Conservation (phyloP, 192 early-diverging fungal genomes). For the Coemansia umbellata region DNA sequence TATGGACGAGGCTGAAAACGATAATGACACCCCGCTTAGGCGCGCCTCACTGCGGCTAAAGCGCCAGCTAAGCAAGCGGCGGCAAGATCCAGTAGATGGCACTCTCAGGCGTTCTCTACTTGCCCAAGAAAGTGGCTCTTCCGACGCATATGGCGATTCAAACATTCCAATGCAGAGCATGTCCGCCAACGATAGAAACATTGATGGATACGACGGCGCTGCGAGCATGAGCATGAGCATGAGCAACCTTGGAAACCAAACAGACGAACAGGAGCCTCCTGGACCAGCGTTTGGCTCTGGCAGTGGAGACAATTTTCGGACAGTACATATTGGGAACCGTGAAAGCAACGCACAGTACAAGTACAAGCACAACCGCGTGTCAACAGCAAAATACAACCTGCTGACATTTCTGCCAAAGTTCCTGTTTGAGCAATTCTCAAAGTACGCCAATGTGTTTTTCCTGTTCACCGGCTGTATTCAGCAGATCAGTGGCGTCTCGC, state of each 20-base stretch:
- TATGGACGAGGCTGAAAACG: conserved; percentile 34
- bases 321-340: conserved; percentile 86
- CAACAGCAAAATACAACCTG: conserved; percentile 94
- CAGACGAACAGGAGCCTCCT: conserved; percentile 1
- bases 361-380: conserved; percentile 89
- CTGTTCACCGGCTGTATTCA: conserved; percentile 95
- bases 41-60: conserved; percentile 32
- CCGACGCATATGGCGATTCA: conserved; percentile 10
- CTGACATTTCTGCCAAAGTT: conserved; percentile 95
- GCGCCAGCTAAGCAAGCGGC: conserved; percentile 51
- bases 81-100: conserved; percentile 21
- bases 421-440: conserved; percentile 94
- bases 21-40: conserved; percentile 37
- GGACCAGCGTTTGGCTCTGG: conserved; percentile 25
- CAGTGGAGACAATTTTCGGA: conserved; percentile 53
- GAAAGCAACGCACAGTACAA: conserved; percentile 72
- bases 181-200: neutral
- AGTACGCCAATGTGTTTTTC: conserved; percentile 99
- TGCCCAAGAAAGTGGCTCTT: conserved; percentile 7
- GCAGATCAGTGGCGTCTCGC: conserved; percentile 95
- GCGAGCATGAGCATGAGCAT: neutral
- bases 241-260: neutral
- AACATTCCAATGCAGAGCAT: conserved; percentile 34
- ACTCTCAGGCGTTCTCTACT: conserved; percentile 34
- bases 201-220: neutral